Evolutionary conservation across 768 basidiomycete genomes (phyloP).

Genomic region (Boletales sp.): DNA sequence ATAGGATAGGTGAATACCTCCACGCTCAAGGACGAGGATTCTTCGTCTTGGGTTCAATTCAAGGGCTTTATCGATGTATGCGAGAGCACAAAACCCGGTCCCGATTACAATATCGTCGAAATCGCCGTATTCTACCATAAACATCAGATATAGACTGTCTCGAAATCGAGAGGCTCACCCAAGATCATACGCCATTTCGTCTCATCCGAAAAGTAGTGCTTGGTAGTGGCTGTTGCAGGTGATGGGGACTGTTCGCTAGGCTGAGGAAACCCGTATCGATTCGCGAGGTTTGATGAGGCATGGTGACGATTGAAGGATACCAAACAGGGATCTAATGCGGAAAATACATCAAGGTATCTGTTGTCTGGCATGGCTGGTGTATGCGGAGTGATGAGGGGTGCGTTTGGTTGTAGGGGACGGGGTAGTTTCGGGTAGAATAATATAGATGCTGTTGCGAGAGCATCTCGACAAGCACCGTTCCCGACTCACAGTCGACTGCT

Average conservation of each 20-base stretch:
- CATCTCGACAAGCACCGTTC: too few relatives aligned
- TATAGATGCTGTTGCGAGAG: neutral
- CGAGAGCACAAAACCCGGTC: conserved; percentile 14
- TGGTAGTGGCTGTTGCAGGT: conserved; percentile 1
- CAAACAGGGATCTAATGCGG: neutral
- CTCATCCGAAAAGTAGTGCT: conserved; percentile 6
- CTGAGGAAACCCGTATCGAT: conserved; percentile 7
- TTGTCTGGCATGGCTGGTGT: neutral
- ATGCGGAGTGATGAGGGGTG: neutral
- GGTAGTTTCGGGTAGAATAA: too few relatives aligned
- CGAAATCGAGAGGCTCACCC: neutral
- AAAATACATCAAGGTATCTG: neutral
- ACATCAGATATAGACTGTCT: neutral
- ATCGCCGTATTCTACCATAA: conserved; percentile 1
- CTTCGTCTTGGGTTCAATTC: conserved; percentile 8
- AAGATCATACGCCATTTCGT: conserved; percentile 3
- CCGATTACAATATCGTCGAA: conserved; percentile 11
- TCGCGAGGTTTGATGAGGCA: neutral
- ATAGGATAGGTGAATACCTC: neutral
- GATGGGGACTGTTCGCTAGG: conserved; percentile 1
- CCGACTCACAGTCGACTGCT: too few relatives aligned
- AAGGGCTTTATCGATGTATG: conserved; percentile 16
- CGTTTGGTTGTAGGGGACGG: neutral
- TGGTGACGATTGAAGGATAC: neutral
- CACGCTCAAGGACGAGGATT: conserved; percentile 17